Conservation (phyloP, 2,329 filamentous ascomycete species). For the Fusarium pseudograminearum region DNA sequence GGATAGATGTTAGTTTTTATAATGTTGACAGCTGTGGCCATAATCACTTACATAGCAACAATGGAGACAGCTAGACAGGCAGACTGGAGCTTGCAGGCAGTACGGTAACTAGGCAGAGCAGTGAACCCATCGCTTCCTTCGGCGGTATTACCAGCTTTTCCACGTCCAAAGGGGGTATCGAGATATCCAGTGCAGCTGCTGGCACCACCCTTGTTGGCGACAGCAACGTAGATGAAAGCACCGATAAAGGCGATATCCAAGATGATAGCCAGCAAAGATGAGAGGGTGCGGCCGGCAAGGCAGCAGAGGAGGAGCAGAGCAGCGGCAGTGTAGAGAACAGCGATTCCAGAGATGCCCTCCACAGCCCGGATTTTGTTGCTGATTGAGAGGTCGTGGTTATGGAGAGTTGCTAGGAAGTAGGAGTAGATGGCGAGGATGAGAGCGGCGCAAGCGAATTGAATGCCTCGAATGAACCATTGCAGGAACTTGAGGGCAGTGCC, state of each 20-base stretch:
- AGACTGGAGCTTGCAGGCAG: conserved; percentile 80
- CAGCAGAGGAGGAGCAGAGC: conserved; percentile 83
- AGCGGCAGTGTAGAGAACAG: conserved; percentile 78
- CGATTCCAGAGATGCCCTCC: conserved; percentile 80
- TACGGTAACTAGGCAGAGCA: conserved; percentile 59
- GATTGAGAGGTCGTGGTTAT: conserved; percentile 73
- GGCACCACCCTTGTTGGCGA: conserved; percentile 77
- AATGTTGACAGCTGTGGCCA: background rate
- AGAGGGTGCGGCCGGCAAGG: conserved; percentile 78
- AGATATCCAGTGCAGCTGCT: conserved; percentile 71
- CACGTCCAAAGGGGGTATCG: conserved; percentile 76
- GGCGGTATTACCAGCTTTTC: conserved; percentile 64
- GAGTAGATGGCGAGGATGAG: conserved; percentile 83
- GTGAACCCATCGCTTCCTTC: conserved; percentile 62
- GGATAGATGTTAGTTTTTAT: background rate
- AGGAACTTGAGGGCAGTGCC: conserved; percentile 72
- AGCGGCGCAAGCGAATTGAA: conserved; percentile 79
- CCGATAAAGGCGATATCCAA: conserved; percentile 82
- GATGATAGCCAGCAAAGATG: conserved; percentile 78
- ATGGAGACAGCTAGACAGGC: conserved; percentile 83
- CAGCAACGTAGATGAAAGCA: conserved; percentile 84
- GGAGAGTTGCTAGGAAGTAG: conserved; percentile 83
- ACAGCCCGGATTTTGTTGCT: conserved; percentile 77
- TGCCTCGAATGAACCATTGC: conserved; percentile 77
- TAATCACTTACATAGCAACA: conserved; percentile 72